Base-by-base conservation (phyloP, 2,329 filamentous ascomycete genomes). In the Fusarium mexicanum region DNA sequence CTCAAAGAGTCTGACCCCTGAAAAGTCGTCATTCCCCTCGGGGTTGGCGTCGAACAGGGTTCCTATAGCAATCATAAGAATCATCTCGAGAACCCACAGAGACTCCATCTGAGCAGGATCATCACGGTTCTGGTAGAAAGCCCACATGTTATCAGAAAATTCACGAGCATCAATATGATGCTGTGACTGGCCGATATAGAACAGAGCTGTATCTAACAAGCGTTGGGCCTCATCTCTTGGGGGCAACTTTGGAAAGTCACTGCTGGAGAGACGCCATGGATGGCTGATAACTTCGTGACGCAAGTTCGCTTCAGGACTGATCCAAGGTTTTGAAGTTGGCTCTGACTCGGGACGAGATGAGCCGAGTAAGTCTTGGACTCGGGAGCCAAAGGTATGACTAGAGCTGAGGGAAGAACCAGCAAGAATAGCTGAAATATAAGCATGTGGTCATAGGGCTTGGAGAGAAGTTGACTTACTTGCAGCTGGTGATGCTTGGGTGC, bases 121-220 rank as follows among this genome's bases (percentile, higher is more conserved):
- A 13, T 76, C 67, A 5, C 62, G 67, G 10, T 76, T 77, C 38
- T 74, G 71, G n/a, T 78, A 78, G 37, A 78, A 78, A 12, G 67
- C 69, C 75, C 76, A 78, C n/a, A 78, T 50, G 8, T 77, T 76
- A 29, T 78, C 76, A 38, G 76, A 77, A 35, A 78, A 78, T 17
- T 77, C 76, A 3, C 76, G 73, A 29, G 76, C 75, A 38, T 78
- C 76, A 4, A 78, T 72, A 44, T 78, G 77, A 41, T 78, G 76
- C 8, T 78, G 76, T 3, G 76, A 78, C 44, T 78, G 76, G 18
- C 76, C 76, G 10, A 78, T 76, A 20, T 77, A 78, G 55, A 78
- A 78, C 18, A 77, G 31, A 17, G 75, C 74, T 22, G 69, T 75
- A 4, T 78, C 75, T 12, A 78, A 18, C 5, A 78, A 35, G 7